Conservation (phyloP, 768 basidiomycete genomes). For the Tubosaeta sp. region DNA sequence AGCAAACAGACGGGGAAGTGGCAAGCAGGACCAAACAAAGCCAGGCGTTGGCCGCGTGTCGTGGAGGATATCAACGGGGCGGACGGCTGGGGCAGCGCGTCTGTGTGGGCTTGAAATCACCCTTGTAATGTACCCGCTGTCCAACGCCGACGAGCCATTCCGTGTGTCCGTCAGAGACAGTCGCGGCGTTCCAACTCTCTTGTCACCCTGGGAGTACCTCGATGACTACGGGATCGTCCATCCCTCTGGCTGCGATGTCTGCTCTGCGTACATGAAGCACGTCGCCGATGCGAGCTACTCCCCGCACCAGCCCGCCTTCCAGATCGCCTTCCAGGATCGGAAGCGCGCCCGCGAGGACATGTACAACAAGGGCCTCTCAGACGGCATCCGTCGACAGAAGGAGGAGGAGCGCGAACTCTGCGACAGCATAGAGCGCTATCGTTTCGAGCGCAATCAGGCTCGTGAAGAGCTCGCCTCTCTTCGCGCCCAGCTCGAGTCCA, state of each 20-base stretch:
- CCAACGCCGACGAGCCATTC: constrained; percentile 30
- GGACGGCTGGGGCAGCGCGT: neutral
- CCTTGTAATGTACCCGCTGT: constrained; percentile 30
- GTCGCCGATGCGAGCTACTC: constrained; percentile 37
- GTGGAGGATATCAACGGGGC: constrained; percentile 22
- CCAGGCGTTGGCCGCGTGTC: constrained; percentile 29
- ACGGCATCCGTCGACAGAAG: constrained; percentile 39
- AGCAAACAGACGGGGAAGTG: constrained; percentile 10
- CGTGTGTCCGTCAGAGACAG: constrained; percentile 26
- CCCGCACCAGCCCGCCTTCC: constrained; percentile 35
- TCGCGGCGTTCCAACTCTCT: constrained; percentile 30
- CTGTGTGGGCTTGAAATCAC: neutral
- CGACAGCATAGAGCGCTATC: constrained; percentile 32
- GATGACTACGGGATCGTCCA: constrained; percentile 39
- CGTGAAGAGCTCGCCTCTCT: constrained; percentile 30
- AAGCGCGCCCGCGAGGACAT: constrained; percentile 36
- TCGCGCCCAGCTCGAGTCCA: constrained; percentile 32
- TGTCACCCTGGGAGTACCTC: constrained; percentile 39
- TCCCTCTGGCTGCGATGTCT: constrained; percentile 35
- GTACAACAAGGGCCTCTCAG: constrained; percentile 37
- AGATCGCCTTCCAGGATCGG: constrained; percentile 38
- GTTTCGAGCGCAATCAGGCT: constrained; percentile 34
- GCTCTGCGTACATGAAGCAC: constrained; percentile 38
- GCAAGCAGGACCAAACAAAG: constrained; percentile 28
- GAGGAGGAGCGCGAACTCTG: constrained; percentile 34